These are phyloP conservation scores for Crassisporium funariophilum DNA, from an alignment of 768 basidiomycete species.

Conservation along the genomic window DNA sequence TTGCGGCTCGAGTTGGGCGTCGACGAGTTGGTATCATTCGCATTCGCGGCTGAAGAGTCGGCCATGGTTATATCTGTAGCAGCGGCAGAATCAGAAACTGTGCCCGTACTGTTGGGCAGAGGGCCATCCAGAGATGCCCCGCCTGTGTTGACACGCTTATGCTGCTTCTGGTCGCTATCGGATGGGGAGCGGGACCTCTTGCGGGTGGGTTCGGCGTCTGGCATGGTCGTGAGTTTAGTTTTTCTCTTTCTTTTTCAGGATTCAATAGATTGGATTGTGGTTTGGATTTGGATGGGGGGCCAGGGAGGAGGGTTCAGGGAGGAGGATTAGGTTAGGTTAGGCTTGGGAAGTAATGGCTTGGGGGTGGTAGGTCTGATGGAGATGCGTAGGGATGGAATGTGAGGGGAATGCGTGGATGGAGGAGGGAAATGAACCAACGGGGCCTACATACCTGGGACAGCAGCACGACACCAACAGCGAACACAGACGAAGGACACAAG, in stretches of 20 bases:
- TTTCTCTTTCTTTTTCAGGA: conserved; percentile 19
- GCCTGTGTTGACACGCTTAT: conserved; percentile 87
- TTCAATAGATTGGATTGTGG: conserved; percentile 26
- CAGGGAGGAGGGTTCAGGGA: conserved; percentile 42
- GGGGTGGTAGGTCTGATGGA: conserved; percentile 52
- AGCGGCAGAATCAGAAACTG: conserved; percentile 41
- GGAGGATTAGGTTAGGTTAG: conserved; percentile 41
- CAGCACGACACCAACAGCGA: too few relatives aligned
- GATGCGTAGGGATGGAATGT: conserved; percentile 51
- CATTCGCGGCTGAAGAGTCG: conserved; percentile 50
- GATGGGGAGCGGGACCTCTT: conserved; percentile 88
- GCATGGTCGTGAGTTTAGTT: conserved; percentile 65
- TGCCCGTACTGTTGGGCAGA: conserved; percentile 48
- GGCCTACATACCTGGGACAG: conserved; percentile 36
- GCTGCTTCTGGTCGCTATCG: conserved; percentile 76
- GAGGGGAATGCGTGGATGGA: conserved; percentile 64
- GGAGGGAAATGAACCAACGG: conserved; percentile 23
- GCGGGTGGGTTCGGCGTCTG: conserved; percentile 83
- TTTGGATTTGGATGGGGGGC: conserved; percentile 36
- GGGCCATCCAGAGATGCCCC: conserved; percentile 66
- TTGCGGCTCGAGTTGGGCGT: conserved; percentile 43
- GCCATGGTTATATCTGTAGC: conserved; percentile 66
- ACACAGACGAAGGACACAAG: too few relatives aligned
- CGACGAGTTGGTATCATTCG: conserved; percentile 63
- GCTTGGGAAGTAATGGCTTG: conserved; percentile 44